phyloP scores from a whole-genome alignment of 2,329 filamentous ascomycete species.

The Pestalotiopsis sp. region DNA sequence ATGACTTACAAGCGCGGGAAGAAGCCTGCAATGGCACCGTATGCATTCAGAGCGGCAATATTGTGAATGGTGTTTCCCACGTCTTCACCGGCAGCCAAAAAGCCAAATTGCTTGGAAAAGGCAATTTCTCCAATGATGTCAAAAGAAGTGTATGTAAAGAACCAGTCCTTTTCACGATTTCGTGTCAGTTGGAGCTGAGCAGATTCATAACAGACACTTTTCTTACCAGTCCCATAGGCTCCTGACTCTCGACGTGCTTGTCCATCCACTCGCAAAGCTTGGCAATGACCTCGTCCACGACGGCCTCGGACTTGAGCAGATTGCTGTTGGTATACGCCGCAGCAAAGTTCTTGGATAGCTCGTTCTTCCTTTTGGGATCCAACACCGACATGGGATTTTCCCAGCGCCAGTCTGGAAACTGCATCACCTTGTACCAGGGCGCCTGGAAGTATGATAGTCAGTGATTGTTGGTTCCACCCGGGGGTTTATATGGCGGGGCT shows the following conservation, averaged over 20 bases:
- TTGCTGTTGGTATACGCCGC: constrained; percentile 28
- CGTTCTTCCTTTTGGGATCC: constrained; percentile 18
- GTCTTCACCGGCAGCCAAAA: constrained; percentile 27
- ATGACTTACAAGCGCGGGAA: constrained; percentile 4
- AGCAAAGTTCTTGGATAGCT: constrained; percentile 30
- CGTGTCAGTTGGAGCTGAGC: background rate
- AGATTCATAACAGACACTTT: too few species aligned
- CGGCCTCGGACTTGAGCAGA: constrained; percentile 21
- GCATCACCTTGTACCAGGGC: constrained; percentile 12
- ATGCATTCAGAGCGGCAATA: constrained; percentile 11
- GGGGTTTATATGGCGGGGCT: background rate
- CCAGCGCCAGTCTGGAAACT: constrained; percentile 18
- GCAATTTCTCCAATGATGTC: constrained; percentile 30
- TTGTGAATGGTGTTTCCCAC: constrained; percentile 25
- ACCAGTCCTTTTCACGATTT: constrained; percentile 9
- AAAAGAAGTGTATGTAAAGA: constrained; percentile 25
- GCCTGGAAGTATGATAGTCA: background rate
- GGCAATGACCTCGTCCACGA: constrained; percentile 13
- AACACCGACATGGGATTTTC: constrained; percentile 14
- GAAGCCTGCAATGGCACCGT: constrained; percentile 13
- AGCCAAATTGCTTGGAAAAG: constrained; percentile 30
- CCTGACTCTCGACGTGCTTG: background rate
- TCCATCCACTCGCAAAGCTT: constrained; percentile 15
- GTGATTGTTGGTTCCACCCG: background rate
- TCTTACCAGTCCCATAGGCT: constrained; percentile 16